A percentile compares a stretch with the other conserved stretches of the same genome.
phyloP scores from a whole-genome alignment of 371 early-diverging fungal species.

The Mucor lusitanicus region DNA sequence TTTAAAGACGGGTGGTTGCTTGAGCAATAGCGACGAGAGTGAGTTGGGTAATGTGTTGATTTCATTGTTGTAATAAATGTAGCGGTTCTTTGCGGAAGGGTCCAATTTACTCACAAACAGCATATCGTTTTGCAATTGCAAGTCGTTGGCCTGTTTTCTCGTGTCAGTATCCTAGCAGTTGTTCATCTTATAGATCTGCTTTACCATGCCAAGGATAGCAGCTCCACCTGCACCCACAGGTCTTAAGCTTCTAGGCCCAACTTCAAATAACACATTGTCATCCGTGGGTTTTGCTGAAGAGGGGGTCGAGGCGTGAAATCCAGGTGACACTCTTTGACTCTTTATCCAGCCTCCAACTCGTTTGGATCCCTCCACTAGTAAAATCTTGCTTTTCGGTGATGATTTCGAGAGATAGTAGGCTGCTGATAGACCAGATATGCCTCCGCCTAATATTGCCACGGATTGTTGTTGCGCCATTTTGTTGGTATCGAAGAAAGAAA shows the following conservation, averaged over 20 bases:
- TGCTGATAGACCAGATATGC: slow-evolving; percentile 86
- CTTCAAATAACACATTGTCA: slow-evolving; percentile 67
- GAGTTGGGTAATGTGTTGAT: slow-evolving; percentile 67
- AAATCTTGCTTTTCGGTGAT: slow-evolving; percentile 55
- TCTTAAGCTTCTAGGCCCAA: slow-evolving; percentile 87
- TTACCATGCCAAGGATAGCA: slow-evolving; percentile 77
- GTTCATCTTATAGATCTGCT: neutral
- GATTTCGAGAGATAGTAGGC: slow-evolving; percentile 78
- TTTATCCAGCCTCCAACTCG: slow-evolving; percentile 89
- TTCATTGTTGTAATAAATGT: slow-evolving; percentile 67
- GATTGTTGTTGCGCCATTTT: neutral
- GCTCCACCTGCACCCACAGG: slow-evolving; percentile 71
- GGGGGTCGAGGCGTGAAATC: neutral
- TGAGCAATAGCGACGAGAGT: slow-evolving; percentile 44
- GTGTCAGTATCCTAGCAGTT: neutral
- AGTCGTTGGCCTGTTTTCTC: slow-evolving; percentile 5
- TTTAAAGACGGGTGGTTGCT: slow-evolving; percentile 51
- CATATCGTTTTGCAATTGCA: slow-evolving; percentile 31
- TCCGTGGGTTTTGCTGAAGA: neutral
- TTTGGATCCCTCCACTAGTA: slow-evolving; percentile 69
- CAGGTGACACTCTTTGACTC: slow-evolving; percentile 50
- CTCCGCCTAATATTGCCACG: slow-evolving; percentile 82
- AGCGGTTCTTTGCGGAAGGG: slow-evolving; percentile 80
- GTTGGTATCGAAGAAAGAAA: neutral
- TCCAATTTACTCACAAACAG: slow-evolving; percentile 64